Evolutionary conservation across 495 filamentous ascomycete genomes (phyloP).

Genomic region (Tuber calosporum): DNA sequence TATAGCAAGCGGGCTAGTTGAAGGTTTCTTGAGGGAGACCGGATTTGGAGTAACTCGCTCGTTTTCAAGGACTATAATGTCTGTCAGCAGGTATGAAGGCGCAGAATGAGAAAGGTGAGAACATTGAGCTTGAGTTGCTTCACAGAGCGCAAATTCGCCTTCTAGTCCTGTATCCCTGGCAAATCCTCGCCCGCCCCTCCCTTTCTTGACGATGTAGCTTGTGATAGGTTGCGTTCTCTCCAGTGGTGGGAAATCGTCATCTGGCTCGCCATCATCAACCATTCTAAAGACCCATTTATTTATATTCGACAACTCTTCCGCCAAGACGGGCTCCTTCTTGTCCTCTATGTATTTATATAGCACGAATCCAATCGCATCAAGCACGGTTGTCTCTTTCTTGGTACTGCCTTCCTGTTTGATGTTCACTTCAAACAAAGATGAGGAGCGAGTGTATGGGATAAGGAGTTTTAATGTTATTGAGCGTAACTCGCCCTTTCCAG

Average conservation of each 20-base stretch:
- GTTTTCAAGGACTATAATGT: neutral
- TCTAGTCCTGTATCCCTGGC: constrained; percentile 73
- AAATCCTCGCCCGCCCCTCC: constrained; percentile 54
- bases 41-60: constrained; percentile 43
- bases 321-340: constrained; percentile 62
- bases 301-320: constrained; percentile 64
- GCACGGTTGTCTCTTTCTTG: constrained; percentile 65
- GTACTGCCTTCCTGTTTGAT: constrained; percentile 58
- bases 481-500: constrained; percentile 74
- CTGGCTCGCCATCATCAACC: constrained; percentile 92
- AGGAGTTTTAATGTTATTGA: constrained; percentile 81
- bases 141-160: constrained; percentile 86
- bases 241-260: constrained; percentile 88
- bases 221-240: constrained; percentile 68
- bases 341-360: constrained; percentile 85
- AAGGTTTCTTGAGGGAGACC: constrained; percentile 40
- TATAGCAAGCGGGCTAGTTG: constrained; percentile 47
- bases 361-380: constrained; percentile 81
- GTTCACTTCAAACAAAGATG: constrained; percentile 59
- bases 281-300: constrained; percentile 90
- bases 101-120: constrained; percentile 62
- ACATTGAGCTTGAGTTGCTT: constrained; percentile 69
- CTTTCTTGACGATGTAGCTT: constrained; percentile 85
- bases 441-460: constrained; percentile 62
- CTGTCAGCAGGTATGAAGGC: constrained; percentile 15